These are phyloP conservation scores for Aspergillus sp. DNA, from an alignment of 2,329 filamentous ascomycete species.

Conservation along the genomic window DNA sequence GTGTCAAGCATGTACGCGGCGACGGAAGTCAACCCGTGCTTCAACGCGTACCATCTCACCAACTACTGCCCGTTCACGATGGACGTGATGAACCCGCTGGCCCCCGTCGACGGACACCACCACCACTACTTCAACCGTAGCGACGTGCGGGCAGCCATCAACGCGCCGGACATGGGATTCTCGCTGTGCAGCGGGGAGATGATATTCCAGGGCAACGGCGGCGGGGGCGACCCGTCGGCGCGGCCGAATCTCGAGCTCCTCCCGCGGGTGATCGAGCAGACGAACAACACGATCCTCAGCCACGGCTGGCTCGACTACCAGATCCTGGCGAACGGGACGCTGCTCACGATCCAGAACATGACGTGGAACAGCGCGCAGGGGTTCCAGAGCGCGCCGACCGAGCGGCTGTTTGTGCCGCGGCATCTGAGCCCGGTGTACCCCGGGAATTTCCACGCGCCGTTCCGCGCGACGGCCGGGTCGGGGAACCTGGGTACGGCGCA, in stretches of 20 bases:
- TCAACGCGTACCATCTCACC: slow-evolving; percentile 63
- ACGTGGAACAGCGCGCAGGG: slow-evolving; percentile 65
- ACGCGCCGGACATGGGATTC: slow-evolving; percentile 42
- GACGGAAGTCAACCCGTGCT: slow-evolving; percentile 60
- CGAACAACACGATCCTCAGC: slow-evolving; percentile 62
- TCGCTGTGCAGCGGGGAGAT: slow-evolving; percentile 32
- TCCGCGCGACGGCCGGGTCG: slow-evolving; percentile 39
- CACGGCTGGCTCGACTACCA: slow-evolving; percentile 64
- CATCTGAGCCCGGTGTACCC: slow-evolving; percentile 23
- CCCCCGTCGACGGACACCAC: slow-evolving; percentile 50
- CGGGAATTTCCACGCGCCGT: slow-evolving; percentile 5
- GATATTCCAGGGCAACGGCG: slow-evolving; percentile 29
- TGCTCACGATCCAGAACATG: slow-evolving; percentile 71
- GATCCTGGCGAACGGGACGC: slow-evolving; percentile 57
- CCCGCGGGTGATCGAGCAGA: slow-evolving; percentile 62
- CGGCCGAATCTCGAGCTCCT: slow-evolving; percentile 36
- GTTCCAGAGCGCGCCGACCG: slow-evolving; percentile 52
- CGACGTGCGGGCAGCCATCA: slow-evolving; percentile 58
- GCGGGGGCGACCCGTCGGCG: slow-evolving; percentile 41
- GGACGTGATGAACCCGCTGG: slow-evolving; percentile 61
- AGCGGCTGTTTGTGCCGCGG: slow-evolving; percentile 62
- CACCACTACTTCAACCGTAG: slow-evolving; percentile 62
- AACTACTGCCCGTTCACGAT: slow-evolving; percentile 61
- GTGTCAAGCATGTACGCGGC: slow-evolving; percentile 47
- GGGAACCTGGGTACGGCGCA: slow-evolving; percentile 62